These are phyloP conservation scores for Pseudogymnoascus sp. DNA, from an alignment of 2,329 filamentous ascomycete genomes.

Conservation along the genomic window DNA sequence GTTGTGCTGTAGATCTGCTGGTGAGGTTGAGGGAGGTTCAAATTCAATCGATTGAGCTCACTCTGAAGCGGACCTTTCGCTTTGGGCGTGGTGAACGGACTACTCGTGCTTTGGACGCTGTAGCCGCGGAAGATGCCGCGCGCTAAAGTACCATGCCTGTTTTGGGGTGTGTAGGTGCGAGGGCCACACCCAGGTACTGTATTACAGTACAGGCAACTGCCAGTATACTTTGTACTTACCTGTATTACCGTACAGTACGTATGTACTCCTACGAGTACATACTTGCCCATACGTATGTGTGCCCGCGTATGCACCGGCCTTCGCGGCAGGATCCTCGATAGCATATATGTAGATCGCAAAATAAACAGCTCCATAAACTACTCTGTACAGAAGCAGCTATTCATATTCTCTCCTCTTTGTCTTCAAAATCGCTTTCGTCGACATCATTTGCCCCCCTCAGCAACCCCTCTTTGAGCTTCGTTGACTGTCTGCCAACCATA, in stretches of 20 bases:
- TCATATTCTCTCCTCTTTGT: not conserved
- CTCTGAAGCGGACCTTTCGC: slow-evolving; percentile 1
- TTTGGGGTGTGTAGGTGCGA: not conserved
- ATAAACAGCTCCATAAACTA: not conserved
- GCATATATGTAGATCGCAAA: not conserved
- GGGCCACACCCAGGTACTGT: not conserved
- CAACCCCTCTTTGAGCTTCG: not conserved
- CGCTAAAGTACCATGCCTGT: not conserved
- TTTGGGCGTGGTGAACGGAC: not conserved
- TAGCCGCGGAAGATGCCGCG: slow-evolving; percentile 8
- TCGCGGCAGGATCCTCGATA: not conserved
- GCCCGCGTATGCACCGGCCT: not conserved
- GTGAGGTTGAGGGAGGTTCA: not conserved
- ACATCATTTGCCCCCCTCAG: not conserved
- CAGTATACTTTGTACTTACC: not conserved
- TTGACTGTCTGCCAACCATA: not conserved
- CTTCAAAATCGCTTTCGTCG: not conserved
- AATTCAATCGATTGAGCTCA: slow-evolving; percentile 7
- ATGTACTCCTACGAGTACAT: not conserved
- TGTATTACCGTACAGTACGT: no score
- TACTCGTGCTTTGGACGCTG: not conserved
- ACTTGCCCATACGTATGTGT: not conserved
- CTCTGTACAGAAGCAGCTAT: not conserved
- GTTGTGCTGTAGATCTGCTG: slow-evolving; percentile 7
- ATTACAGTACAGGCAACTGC: not conserved